Evolutionary conservation across 371 early-diverging fungal species (phyloP).

Genomic region (Lichtheimia corymbifera): DNA sequence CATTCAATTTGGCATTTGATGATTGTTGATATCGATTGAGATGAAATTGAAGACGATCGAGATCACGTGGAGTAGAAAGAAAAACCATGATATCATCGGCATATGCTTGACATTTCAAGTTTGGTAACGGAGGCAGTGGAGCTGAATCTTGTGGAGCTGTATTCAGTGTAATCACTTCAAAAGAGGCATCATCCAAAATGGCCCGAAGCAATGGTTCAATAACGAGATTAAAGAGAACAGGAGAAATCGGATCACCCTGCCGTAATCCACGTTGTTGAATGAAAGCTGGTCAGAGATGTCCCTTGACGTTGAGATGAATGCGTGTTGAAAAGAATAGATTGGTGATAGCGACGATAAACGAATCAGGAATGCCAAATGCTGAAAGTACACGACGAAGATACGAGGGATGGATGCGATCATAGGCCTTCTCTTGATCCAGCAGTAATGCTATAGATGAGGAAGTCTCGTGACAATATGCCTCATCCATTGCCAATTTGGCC

Average conservation of each 20-base stretch:
- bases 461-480: background rate
- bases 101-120: constrained; percentile 16
- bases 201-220: constrained; percentile 17
- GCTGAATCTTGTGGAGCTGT: background rate
- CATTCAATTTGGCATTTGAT: too few species aligned
- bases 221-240: constrained; percentile 35
- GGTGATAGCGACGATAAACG: background rate
- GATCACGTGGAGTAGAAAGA: too few species aligned
- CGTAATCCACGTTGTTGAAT: constrained; percentile 21
- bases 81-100: constrained; percentile 18
- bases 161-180: background rate
- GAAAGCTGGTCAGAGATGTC: constrained; percentile 12
- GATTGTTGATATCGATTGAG: too few species aligned
- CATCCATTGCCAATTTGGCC: background rate
- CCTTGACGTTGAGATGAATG: constrained; percentile 23
- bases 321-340: constrained; percentile 20
- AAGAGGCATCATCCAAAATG: background rate
- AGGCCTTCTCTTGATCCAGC: constrained; percentile 21
- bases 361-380: background rate
- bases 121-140: background rate
- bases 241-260: constrained; percentile 30
- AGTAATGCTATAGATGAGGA: background rate
- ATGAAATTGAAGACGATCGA: too few species aligned
- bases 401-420: constrained; percentile 15
- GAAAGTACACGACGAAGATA: constrained; percentile 9